Percentiles rank a stretch among this genome's conserved stretches.
These are phyloP conservation scores for Schoenoplectus tabernaemontani DNA, from an alignment of 202 grass and related monocot species.

Conservation along the genomic window DNA sequence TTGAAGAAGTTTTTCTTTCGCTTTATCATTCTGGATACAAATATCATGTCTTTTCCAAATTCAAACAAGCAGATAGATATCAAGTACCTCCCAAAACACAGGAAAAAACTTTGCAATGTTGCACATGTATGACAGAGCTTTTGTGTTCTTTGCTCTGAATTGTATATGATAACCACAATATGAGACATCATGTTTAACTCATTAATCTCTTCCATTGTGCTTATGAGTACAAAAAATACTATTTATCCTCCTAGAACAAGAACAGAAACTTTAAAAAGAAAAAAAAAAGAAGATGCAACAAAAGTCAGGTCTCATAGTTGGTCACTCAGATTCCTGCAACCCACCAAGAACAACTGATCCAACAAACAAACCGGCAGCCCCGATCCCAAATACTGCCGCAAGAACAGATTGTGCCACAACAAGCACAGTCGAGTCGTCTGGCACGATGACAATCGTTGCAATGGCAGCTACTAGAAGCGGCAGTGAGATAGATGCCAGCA, in stretches of 20 bases:
- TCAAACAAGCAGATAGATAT: too few species aligned
- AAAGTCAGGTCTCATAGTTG: not conserved
- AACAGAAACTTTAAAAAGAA: not conserved
- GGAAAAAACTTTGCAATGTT: not conserved
- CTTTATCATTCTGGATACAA: not conserved
- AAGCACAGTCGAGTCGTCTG: constrained; percentile 72
- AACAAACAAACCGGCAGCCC: constrained; percentile 50
- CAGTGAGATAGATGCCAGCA: constrained; percentile 74
- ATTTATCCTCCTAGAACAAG: not conserved
- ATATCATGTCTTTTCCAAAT: not conserved
- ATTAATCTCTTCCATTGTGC: not conserved
- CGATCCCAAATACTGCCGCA: constrained; percentile 37
- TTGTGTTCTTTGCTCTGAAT: not conserved
- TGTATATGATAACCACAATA: not conserved
- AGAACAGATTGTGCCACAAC: constrained; percentile 45
- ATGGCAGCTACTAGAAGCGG: constrained; percentile 70
- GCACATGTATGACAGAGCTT: not conserved
- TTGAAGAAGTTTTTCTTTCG: not conserved
- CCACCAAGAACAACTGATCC: constrained; percentile 74
- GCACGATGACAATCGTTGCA: constrained; percentile 53
- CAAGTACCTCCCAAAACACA: not conserved
- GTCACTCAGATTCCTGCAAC: constrained; percentile 71
- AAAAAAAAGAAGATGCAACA: not conserved
- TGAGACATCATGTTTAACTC: not conserved
- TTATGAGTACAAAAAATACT: not conserved